A percentile compares a stretch with the other conserved stretches of the same genome.
Conservation (phyloP, 1,139 yeast genomes). For the Geotrichum cucujoidarum region DNA sequence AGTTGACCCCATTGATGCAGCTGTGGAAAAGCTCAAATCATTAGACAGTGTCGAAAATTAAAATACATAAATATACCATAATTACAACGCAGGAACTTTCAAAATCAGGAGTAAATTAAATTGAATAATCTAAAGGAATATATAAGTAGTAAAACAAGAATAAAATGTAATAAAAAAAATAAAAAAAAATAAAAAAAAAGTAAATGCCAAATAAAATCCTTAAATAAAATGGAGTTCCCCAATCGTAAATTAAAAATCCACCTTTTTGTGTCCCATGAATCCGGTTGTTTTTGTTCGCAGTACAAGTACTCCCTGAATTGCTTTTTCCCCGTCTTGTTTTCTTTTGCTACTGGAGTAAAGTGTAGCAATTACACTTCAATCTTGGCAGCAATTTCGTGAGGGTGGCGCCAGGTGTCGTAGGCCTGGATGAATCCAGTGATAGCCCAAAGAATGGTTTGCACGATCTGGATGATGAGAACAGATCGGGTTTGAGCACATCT, state of each 20-base stretch:
- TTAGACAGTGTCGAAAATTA: neutral
- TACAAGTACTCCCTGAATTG: neutral
- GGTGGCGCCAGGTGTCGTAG: constrained; percentile 18
- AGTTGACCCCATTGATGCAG: neutral
- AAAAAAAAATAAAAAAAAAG: neutral
- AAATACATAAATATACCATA: no score
- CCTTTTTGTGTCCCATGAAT: no score
- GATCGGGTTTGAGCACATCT: constrained; percentile 34
- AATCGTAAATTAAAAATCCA: neutral
- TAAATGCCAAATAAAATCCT: neutral
- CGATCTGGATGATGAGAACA: constrained; percentile 30
- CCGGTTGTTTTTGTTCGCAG: no score
- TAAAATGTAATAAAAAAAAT: neutral
- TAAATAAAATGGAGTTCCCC: neutral
- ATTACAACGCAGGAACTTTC: no score
- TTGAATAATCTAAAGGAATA: neutral
- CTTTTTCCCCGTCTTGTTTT: neutral
- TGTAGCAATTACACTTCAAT: constrained; percentile 10
- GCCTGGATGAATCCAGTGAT: constrained; percentile 26
- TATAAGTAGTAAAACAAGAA: neutral
- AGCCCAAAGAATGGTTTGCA: constrained; percentile 30
- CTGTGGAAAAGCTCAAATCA: neutral
- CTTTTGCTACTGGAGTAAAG: no score
- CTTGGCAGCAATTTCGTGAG: constrained; percentile 13
- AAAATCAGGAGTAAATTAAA: no score